Conservation (phyloP, 2,329 filamentous ascomycete species). For the Lasiodiplodia theobromae region DNA sequence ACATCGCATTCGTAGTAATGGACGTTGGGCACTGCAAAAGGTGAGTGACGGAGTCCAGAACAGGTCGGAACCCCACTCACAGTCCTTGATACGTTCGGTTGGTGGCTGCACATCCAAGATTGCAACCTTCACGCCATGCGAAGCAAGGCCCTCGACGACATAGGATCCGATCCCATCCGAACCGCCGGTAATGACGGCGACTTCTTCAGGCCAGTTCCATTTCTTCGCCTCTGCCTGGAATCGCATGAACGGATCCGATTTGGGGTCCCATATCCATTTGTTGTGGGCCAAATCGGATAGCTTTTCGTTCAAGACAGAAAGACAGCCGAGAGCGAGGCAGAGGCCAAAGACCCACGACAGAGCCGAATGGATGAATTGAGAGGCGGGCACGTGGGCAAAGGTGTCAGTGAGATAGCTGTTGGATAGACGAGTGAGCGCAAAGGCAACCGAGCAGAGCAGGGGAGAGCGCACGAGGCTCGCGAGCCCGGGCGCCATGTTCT, state of each 20-base stretch:
- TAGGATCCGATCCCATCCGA: constrained; percentile 45
- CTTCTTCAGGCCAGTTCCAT: constrained; percentile 43
- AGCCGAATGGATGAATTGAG: constrained; percentile 2
- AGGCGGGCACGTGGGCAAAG: constrained; percentile 2
- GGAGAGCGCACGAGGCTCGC: constrained; percentile 10
- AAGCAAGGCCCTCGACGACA: constrained; percentile 42
- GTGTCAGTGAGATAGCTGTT: background rate
- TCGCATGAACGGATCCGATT: constrained; percentile 13
- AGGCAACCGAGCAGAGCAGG: background rate
- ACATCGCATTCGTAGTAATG: constrained; percentile 41
- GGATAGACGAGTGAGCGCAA: background rate
- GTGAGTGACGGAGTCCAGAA: constrained; percentile 32
- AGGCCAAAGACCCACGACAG: constrained; percentile 5
- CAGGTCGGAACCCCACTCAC: constrained; percentile 32
- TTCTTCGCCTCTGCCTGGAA: constrained; percentile 35
- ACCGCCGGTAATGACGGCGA: constrained; percentile 48
- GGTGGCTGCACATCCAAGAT: constrained; percentile 45
- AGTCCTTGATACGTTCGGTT: constrained; percentile 37
- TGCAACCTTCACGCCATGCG: constrained; percentile 44
- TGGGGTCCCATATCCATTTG: constrained; percentile 46
- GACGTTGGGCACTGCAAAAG: constrained; percentile 38
- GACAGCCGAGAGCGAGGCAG: background rate
- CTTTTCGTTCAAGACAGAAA: constrained; percentile 7
- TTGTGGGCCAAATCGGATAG: constrained; percentile 41
- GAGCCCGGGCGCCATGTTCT: background rate